Evolutionary conservation across 768 basidiomycete species (phyloP).

Genomic region (Amanita polypyramis): DNA sequence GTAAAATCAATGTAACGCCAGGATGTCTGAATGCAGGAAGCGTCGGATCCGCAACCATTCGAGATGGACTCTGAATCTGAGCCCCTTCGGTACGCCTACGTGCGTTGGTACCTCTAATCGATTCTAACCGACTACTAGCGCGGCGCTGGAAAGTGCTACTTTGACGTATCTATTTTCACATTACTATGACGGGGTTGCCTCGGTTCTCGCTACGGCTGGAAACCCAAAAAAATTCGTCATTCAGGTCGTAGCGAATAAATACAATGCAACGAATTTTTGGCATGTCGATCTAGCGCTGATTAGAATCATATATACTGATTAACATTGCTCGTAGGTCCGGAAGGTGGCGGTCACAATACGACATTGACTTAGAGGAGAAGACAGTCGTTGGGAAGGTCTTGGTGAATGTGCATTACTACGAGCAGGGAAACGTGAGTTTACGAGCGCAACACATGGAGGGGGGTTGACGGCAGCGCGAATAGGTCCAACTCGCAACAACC

Average conservation of each 20-base stretch:
- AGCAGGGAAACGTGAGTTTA: conserved; percentile 80
- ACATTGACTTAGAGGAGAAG: conserved; percentile 54
- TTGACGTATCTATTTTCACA: conserved; percentile 69
- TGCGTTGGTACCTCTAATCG: neutral
- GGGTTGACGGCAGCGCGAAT: conserved; percentile 1
- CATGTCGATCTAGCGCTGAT: conserved; percentile 21
- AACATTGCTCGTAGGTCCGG: conserved; percentile 58
- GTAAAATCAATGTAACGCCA: conserved; percentile 8
- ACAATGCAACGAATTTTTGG: conserved; percentile 93
- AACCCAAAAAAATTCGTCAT: conserved; percentile 44
- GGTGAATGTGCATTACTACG: conserved; percentile 92
- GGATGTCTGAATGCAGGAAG: conserved; percentile 41
- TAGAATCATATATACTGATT: neutral
- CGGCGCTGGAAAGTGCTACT: conserved; percentile 59
- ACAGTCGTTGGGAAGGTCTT: conserved; percentile 63
- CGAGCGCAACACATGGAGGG: neutral
- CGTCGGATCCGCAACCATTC: conserved; percentile 57
- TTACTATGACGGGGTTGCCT: conserved; percentile 67
- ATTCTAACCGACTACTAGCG: conserved; percentile 27
- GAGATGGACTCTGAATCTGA: conserved; percentile 60
- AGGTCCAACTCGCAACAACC: conserved; percentile 87
- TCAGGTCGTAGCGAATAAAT: conserved; percentile 91
- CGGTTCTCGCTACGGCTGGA: conserved; percentile 52
- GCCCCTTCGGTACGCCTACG: conserved; percentile 52
- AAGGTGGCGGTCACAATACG: conserved; percentile 86